Evolutionary conservation across 805 yeast genomes (phyloP), one percentile per base, ranked within the genome.

Genomic region (Wickerhamiella cacticola): DNA sequence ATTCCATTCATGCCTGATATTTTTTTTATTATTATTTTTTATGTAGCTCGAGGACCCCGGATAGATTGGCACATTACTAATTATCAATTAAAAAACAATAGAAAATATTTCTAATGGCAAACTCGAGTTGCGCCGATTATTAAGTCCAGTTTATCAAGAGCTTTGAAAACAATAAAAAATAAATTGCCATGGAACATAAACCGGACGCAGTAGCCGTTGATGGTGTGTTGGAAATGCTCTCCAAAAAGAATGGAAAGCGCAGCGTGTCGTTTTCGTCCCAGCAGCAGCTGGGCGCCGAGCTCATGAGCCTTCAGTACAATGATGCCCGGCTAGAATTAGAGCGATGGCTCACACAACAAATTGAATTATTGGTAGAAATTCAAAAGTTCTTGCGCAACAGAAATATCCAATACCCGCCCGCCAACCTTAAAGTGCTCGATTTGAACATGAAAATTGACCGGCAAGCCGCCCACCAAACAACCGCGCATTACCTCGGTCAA

Each of bases 221-320:
- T 16, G 60, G 63, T 5, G 56, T 54, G 21, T 45, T 59, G 36
- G 22, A 35, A 24, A 41, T 51, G 49, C 56, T 51, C 22, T 48
- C 50, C 26, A 18, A 43, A 35, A 16, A 29, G 24, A 13, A 15
- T 19, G 50, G 53, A 16, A 52, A 51, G 16, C 57, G 64, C 12
- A 21, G 51, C 15, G 39, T 56, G 45, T 57, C 61, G 2, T 47
- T 53, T 19, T 63, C 64, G 6, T 60, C 62, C 25, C 64, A 62
- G 39, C 57, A 54, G 18, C 63, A 69, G n/a, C 57, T 70, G 51
- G 67, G 70, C 41, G 68, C 80, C 1, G 80, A 86, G 46, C 61
- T 81, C 26, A 76, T 79, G 50, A 95, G 88, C 59, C 65, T 81
- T 49, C 82, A 76, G 52, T 89, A 82, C 61, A 85, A 85, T 59